Base-by-base conservation (phyloP, 78 protist genomes). In the Protostelium mycophagum region DNA sequence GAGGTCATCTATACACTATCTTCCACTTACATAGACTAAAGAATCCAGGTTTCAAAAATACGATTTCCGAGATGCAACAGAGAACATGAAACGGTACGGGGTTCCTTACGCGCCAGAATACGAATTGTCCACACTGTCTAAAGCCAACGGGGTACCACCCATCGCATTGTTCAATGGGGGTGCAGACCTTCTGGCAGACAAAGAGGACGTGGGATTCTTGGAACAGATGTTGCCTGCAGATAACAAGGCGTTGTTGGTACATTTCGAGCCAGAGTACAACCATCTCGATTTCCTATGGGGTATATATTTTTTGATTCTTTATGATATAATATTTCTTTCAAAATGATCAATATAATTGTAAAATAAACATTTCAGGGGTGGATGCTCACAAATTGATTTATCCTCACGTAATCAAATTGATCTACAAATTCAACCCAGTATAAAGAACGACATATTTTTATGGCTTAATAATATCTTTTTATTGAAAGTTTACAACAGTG, bases 121-220 rank as follows among this genome's bases (percentile, higher is more conserved):
- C 35, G 36, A 83, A 84, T 28, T 90, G 25, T 5, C 34, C 31
- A 34, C 87, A 1, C 38, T 94, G 63, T 90, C 92, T 63, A 38
- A 84, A 9, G 35, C 63, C 29, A 90, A 87, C 0, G 89, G 63
- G 38, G 84, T 28, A 51, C 86, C 35, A n/a, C 36, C 1, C n/a
- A 0, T 90, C 35, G 93, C 90, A 9, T 35, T 95, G 25, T 90
- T 84, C 36, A 37, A 87, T 85, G 96, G 96, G n/a, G 87, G 92
- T 34, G 28, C 36, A 0, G 96, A 95, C 92, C 89, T 84, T 25
- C 85, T 95, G 29, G 96, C 96, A 28, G 96, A 92, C 39, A 91
- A 93, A n/a, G 1, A 51, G 0, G 96, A 95, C 37, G 96, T 94
- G 0, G 38, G 5, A 36, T 35, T 1, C 84, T 83, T 87, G 37